Base-by-base conservation (phyloP, 192 early-diverging fungal species). In the Backusella tarrabulga region DNA sequence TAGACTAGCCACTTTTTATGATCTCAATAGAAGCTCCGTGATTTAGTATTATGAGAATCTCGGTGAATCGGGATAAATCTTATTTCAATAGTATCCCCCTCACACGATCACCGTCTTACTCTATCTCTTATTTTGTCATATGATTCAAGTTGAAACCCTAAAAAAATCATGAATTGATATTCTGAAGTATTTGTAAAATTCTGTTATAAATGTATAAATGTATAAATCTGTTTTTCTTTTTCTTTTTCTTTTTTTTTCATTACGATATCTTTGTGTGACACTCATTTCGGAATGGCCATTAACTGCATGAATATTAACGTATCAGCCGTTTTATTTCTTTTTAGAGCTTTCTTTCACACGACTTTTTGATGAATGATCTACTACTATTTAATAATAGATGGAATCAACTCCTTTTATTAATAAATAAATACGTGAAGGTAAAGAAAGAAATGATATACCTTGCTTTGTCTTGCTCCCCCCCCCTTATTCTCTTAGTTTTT, bases 271-370 rank as follows among this genome's bases (percentile, higher is more conserved):
- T 60, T 60, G 56, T 60, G 56, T 60, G 56, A 60, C 56, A 60
- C 4, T 60, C 4, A 60, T 26, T 60, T 60, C 23, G 56, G 56
- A 60, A 63, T n/a, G 23, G 56, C 9, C 56, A 63, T 63, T 23
- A 29, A 63, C 56, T 63, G 56, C 56, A 63, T 63, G 56, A 63
- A 63, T 63, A 63, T 63, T 63, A 63, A 29, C 56, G 19, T 63
- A 63, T 63, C 56, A 63, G 56, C 56, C 56, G 26, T 63, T 29
- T 29, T 63, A 63, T 63, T 63, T 63, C 56, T 63, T 63, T 63
- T 63, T 63, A 29, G 56, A 63, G 23, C 56, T 63, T 29, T 26
- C 21, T 63, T 26, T 63, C 56, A 63, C 56, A 63, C 56, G 21
- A 12, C 23, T 63, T 29, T 63, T n/a, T 63, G 26, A n/a, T 63